Conservation (phyloP, 2,329 filamentous ascomycete species). For the Aspergillus pseudoviridinutans region DNA sequence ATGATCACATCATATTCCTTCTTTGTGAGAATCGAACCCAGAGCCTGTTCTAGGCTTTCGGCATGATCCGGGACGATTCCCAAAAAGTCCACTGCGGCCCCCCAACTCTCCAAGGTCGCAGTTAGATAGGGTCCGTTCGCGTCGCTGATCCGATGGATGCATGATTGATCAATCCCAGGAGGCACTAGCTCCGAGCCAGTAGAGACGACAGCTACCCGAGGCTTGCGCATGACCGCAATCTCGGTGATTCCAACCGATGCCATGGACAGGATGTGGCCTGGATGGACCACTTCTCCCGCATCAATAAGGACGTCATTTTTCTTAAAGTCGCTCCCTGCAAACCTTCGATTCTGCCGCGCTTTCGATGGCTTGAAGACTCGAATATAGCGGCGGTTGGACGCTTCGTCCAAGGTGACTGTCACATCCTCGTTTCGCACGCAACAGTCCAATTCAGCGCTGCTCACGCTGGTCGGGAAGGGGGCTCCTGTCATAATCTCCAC, state of each 20-base stretch:
- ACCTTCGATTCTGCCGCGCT: conserved; percentile 14
- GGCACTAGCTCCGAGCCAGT: conserved; percentile 15
- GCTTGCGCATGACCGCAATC: conserved; percentile 11
- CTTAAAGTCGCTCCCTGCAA: conserved; percentile 20
- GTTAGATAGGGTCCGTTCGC: conserved; percentile 24
- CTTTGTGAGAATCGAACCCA: conserved; percentile 1
- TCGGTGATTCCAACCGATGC: conserved; percentile 16
- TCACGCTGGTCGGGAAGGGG: conserved; percentile 18
- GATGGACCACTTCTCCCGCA: conserved; percentile 9
- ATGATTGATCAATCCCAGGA: not conserved
- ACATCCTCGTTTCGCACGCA: conserved; percentile 20
- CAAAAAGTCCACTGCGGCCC: conserved; percentile 16
- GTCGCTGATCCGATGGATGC: conserved; percentile 12
- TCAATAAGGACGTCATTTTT: conserved; percentile 13
- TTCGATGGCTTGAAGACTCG: conserved; percentile 14
- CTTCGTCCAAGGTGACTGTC: not conserved
- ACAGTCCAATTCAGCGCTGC: conserved; percentile 9
- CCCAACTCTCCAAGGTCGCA: conserved; percentile 10
- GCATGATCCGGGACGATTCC: conserved; percentile 18
- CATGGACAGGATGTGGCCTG: conserved; percentile 21
- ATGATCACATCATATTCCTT: conserved; percentile 22
- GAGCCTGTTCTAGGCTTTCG: conserved; percentile 1
- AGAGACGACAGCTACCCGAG: conserved; percentile 16
- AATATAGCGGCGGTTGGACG: conserved; percentile 6
- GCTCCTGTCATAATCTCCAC: conserved; percentile 32